A percentile compares a stretch with the other conserved stretches of the same genome.
These are phyloP conservation scores for Yarrowia divulgata DNA, from an alignment of 805 yeast genomes.

Conservation along the genomic window DNA sequence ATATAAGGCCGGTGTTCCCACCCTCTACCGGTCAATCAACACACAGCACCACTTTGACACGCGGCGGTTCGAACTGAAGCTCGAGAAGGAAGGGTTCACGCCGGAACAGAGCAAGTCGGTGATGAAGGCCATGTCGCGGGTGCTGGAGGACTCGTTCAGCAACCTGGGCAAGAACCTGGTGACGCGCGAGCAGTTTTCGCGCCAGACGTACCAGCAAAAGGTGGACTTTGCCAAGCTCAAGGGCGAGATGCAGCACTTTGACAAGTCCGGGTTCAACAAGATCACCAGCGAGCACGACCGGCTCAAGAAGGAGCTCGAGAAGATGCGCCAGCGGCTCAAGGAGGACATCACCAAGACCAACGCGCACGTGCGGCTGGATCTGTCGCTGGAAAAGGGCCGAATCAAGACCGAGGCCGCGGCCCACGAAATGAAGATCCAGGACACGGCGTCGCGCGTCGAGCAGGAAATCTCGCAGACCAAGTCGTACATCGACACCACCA, in stretches of 20 bases:
- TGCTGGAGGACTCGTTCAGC: slow-evolving; percentile 80
- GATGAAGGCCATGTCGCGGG: slow-evolving; percentile 71
- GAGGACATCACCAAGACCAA: slow-evolving; percentile 91
- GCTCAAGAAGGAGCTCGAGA: slow-evolving; percentile 82
- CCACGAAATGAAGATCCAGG: slow-evolving; percentile 92
- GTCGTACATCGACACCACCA: slow-evolving; percentile 92
- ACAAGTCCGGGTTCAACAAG: slow-evolving; percentile 81
- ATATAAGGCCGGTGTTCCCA: no score
- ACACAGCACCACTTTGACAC: slow-evolving; percentile 68
- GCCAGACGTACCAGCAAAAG: slow-evolving; percentile 91
- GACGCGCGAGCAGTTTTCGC: slow-evolving; percentile 81
- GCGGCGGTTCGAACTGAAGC: slow-evolving; percentile 69
- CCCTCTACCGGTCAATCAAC: slow-evolving; percentile 2
- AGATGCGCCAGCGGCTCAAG: slow-evolving; percentile 78
- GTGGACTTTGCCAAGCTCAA: slow-evolving; percentile 95
- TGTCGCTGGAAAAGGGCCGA: slow-evolving; percentile 93
- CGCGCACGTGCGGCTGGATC: slow-evolving; percentile 88
- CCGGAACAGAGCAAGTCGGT: slow-evolving; percentile 81
- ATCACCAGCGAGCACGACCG: slow-evolving; percentile 88
- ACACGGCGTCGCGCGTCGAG: slow-evolving; percentile 92
- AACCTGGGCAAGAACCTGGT: slow-evolving; percentile 79
- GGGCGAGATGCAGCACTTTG: slow-evolving; percentile 89
- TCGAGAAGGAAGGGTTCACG: slow-evolving; percentile 74
- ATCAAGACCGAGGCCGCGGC: slow-evolving; percentile 92
- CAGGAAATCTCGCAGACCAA: slow-evolving; percentile 95